Percentiles rank a stretch among this genome's conserved stretches.
Evolutionary conservation across 306 rosid species (phyloP).

Genomic region (Trifolium fragiferum): DNA sequence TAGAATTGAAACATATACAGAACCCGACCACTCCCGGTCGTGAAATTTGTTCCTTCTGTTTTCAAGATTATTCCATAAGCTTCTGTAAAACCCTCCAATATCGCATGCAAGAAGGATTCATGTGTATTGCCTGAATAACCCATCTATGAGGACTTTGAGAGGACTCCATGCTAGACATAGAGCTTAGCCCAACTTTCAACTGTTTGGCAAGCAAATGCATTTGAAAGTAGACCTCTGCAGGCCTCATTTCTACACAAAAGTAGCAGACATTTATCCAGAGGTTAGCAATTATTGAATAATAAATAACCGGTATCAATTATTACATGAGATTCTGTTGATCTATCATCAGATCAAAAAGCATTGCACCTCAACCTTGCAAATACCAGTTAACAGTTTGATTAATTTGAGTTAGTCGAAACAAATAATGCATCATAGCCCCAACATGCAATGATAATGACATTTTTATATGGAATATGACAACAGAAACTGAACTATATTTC

Average conservation of each 20-base stretch:
- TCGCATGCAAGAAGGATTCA: slow-evolving; percentile 79
- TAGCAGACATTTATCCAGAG: slow-evolving; percentile 20
- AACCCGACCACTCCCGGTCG: neutral
- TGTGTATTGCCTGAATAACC: slow-evolving; percentile 84
- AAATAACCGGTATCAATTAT: slow-evolving; percentile 15
- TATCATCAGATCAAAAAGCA: neutral
- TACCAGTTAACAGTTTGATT: slow-evolving; percentile 20
- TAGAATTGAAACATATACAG: neutral
- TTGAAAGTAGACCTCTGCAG: slow-evolving; percentile 86
- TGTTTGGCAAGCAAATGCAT: slow-evolving; percentile 83
- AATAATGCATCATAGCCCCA: slow-evolving; percentile 20
- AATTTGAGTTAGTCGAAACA: slow-evolving; percentile 25
- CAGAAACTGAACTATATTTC: neutral
- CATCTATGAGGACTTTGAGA: slow-evolving; percentile 70
- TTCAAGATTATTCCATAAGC: slow-evolving; percentile 42
- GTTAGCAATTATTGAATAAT: neutral
- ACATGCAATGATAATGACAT: slow-evolving; percentile 20
- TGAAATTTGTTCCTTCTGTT: slow-evolving; percentile 21
- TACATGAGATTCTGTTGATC: slow-evolving; percentile 21
- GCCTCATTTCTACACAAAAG: slow-evolving; percentile 64
- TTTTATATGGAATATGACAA: slow-evolving; percentile 4
- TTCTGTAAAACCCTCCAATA: slow-evolving; percentile 76
- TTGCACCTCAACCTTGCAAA: slow-evolving; percentile 28
- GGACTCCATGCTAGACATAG: slow-evolving; percentile 49
- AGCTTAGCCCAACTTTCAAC: slow-evolving; percentile 43